Base-by-base conservation (phyloP, 2,329 filamentous ascomycete species). In the Metarhizium robertsii region DNA sequence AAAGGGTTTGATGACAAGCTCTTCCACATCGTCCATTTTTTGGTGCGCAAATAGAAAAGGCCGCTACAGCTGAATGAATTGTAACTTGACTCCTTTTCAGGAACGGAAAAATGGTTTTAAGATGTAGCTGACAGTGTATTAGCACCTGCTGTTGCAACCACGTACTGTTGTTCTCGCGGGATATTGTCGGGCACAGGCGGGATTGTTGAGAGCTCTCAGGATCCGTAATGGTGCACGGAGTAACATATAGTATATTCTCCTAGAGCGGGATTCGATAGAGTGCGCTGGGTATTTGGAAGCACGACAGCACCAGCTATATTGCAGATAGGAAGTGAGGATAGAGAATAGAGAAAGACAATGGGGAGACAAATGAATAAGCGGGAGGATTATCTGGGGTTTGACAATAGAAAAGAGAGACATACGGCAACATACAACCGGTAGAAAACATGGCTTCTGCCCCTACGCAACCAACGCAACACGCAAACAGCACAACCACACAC, bases 1-100 rank as follows among this genome's bases (percentile, higher is more conserved):
- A 61, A 81, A 82, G 32, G 78, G 77, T 40, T 70, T 70, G 32
- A 80, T 66, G 42, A 80, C 75, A 49, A 81, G 73, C 48, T 71
- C 69, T 48, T 62, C 61, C 29, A 74, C 67, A 52, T 71, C 65
- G 56, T 75, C 71, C 73, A 76, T 76, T 29, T 38, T 25, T 57
- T 36, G 32, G 32, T 11, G 36, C 53, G 20, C 6, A 20, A 29
- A 14, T 5, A n/a, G 43, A 48, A 20, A n/a, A n/a, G 13, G n/a
- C 16, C 30, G 25, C 6, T 11, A 32, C 2, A 2, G 6, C 6
- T 47, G 20, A 11, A n/a, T 20, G 11, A 38, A 29, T 20, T 2
- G 32, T 6, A 51, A 6, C 5, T 13, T 18, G 18, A 20, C 8
- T 18, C 4, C 8, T 25, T 18, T 45, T 10, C 4, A 3, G 42